A percentile compares a stretch with the other conserved stretches of the same genome.
phyloP scores from a whole-genome alignment of 2,329 filamentous ascomycete genomes.

The Tolypocladium amazonense region DNA sequence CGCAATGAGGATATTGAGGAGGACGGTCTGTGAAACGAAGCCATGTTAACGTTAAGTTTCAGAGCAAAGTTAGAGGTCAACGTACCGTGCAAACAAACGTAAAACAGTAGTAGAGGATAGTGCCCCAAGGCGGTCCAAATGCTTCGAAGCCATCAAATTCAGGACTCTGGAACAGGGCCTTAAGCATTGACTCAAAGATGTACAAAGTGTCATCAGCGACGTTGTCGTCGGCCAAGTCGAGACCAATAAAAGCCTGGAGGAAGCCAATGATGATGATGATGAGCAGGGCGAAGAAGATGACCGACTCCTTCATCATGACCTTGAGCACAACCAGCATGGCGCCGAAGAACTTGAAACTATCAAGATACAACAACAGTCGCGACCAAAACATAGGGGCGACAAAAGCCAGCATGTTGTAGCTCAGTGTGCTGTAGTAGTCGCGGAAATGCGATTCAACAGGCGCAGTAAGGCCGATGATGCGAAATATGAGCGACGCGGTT shows the following conservation, averaged over 20 bases:
- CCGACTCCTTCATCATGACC: slow-evolving; percentile 84
- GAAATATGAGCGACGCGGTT: slow-evolving; percentile 64
- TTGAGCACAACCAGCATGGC: slow-evolving; percentile 97
- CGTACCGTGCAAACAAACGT: slow-evolving; percentile 91
- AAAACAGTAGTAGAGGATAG: slow-evolving; percentile 95
- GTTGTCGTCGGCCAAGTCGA: slow-evolving; percentile 73
- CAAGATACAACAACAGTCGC: slow-evolving; percentile 82
- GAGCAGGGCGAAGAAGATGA: slow-evolving; percentile 93
- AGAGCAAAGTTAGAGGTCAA: background rate
- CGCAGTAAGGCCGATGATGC: slow-evolving; percentile 67
- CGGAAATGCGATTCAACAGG: slow-evolving; percentile 33
- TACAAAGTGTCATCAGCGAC: slow-evolving; percentile 58
- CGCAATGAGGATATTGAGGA: slow-evolving; percentile 93
- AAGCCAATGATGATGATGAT: slow-evolving; percentile 77
- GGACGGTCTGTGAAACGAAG: slow-evolving; percentile 39
- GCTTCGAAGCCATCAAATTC: slow-evolving; percentile 83
- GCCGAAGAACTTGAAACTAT: slow-evolving; percentile 90
- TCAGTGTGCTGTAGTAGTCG: slow-evolving; percentile 61
- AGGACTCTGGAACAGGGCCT: slow-evolving; percentile 82
- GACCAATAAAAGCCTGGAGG: slow-evolving; percentile 85
- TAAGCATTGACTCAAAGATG: slow-evolving; percentile 74
- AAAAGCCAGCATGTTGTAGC: slow-evolving; percentile 92
- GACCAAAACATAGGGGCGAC: slow-evolving; percentile 96
- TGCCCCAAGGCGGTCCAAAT: slow-evolving; percentile 85
- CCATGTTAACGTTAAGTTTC: background rate